Percentiles rank a stretch among this genome's conserved stretches.
Evolutionary conservation across 441 rosid genomes (phyloP).

Genomic region (Raphanus hybrid): DNA sequence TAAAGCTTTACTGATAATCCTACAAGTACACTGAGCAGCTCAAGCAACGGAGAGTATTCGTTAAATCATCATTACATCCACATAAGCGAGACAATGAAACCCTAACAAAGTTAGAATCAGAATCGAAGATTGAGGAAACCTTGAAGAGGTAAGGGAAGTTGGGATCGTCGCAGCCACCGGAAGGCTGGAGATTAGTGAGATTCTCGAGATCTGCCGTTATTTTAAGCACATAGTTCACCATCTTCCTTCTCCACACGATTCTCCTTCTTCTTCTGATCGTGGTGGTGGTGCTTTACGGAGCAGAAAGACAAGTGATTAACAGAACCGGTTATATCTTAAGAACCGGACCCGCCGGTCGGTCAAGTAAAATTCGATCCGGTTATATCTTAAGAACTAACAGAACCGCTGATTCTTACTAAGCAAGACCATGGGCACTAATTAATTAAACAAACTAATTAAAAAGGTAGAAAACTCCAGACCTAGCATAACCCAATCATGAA

Average conservation of each 20-base stretch:
- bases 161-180: constrained; percentile 81
- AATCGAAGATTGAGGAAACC: constrained; percentile 45
- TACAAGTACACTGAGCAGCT: background rate
- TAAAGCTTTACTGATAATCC: background rate
- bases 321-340: background rate
- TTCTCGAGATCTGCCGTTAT: constrained; percentile 82
- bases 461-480: background rate
- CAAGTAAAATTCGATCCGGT: background rate
- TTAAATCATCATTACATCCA: background rate
- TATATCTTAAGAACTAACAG: background rate
- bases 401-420: background rate
- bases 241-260: constrained; percentile 35
- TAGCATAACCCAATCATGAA: background rate
- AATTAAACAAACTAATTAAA: too few relatives aligned
- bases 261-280: background rate
- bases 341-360: background rate
- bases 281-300: background rate
- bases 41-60: background rate
- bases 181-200: constrained; percentile 77
- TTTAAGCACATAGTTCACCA: constrained; percentile 88
- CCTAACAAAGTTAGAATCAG: background rate
- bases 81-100: background rate
- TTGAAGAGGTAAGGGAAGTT: constrained; percentile 80
- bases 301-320: background rate
- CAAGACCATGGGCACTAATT: too few relatives aligned